Percentiles rank a stretch among this genome's conserved stretches.
These are phyloP conservation scores for Melampsora larici-populina DNA, from an alignment of 1,284 basidiomycete species.

Conservation along the genomic window DNA sequence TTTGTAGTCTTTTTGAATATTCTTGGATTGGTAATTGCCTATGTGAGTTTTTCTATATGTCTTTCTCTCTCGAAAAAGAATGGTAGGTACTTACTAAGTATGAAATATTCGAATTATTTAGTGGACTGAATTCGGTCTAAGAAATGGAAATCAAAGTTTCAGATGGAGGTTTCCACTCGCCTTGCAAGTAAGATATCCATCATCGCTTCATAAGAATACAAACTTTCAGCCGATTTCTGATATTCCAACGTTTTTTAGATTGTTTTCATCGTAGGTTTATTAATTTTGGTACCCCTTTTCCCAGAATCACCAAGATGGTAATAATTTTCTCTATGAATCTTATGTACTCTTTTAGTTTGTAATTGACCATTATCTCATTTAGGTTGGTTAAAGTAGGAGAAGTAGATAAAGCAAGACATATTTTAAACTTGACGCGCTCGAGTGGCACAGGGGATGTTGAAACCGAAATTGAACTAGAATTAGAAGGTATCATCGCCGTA, in stretches of 20 bases:
- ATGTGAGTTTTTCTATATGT: constrained; percentile 14
- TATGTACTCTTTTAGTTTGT: not conserved
- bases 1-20: constrained; percentile 45
- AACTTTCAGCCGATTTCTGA: not conserved
- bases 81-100: not conserved
- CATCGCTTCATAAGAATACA: constrained; percentile 19
- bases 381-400: constrained; percentile 49
- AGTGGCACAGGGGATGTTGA: not conserved
- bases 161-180: constrained; percentile 43
- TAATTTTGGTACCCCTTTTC: constrained; percentile 46
- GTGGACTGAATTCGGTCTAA: constrained; percentile 42
- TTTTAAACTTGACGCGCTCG: constrained; percentile 46
- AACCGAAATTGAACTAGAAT: constrained; percentile 45
- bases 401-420: constrained; percentile 48
- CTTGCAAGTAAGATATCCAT: constrained; percentile 46
- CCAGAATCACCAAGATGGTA: constrained; percentile 50
- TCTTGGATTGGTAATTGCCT: constrained; percentile 47
- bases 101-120: constrained; percentile 34
- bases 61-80: not conserved
- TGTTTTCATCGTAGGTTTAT: constrained; percentile 47
- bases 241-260: constrained; percentile 44
- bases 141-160: constrained; percentile 44
- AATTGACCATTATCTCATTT: not conserved
- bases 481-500: constrained; percentile 47
- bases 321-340: not conserved